Conservation (phyloP, 2,329 filamentous ascomycete genomes). For the Hypoxylon sp. region DNA sequence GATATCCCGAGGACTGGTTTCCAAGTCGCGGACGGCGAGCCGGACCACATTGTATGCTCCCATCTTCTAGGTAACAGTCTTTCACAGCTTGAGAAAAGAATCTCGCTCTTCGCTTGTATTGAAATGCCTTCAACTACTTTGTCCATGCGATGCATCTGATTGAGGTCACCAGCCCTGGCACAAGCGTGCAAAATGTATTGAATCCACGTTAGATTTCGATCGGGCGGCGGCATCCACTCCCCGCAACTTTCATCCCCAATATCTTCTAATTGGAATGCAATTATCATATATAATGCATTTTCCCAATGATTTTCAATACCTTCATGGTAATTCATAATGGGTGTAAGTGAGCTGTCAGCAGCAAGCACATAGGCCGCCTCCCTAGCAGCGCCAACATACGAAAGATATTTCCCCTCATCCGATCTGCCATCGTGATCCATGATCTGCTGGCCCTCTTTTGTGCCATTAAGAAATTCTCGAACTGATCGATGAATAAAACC, state of each 20-base stretch:
- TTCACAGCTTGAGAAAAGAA: constrained; percentile 2
- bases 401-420: not conserved
- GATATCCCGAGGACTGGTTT: too few relatives aligned
- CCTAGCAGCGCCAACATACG: not conserved
- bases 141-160: not conserved
- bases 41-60: too few relatives aligned
- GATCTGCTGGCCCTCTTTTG: constrained; percentile 21
- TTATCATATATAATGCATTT: too few relatives aligned
- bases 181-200: not conserved
- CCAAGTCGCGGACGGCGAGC: too few relatives aligned
- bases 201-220: not conserved
- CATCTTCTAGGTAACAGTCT: too few relatives aligned
- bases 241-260: not conserved
- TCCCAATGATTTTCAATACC: not conserved
- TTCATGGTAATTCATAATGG: too few relatives aligned
- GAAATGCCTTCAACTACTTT: not conserved
- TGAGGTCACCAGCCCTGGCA: constrained; percentile 3
- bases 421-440: not conserved
- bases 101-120: not conserved
- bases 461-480: constrained; percentile 28
- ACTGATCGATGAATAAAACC: constrained; percentile 30
- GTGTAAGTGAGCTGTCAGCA: too few relatives aligned
- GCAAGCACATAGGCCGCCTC: not conserved
- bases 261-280: not conserved
- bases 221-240: not conserved